Conservation (phyloP, 2,329 filamentous ascomycete species). For the Diaporthe sp. region DNA sequence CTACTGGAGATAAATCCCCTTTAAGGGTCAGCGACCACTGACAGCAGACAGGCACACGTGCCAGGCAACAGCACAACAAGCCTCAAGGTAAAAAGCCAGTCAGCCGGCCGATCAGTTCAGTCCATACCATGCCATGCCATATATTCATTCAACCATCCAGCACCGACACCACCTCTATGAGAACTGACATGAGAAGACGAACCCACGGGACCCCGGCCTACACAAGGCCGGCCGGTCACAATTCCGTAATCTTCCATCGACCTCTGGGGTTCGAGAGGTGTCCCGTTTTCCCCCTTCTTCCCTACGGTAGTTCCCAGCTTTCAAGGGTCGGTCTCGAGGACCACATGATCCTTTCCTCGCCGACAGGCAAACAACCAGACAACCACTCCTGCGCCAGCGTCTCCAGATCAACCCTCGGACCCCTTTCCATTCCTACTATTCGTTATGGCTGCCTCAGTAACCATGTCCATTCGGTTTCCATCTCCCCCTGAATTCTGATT, state of each 20-base stretch:
- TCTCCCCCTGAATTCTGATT: not conserved
- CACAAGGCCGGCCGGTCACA: too few species aligned
- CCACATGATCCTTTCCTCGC: not conserved
- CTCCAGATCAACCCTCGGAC: not conserved
- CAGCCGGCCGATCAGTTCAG: not conserved
- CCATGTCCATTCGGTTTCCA: not conserved
- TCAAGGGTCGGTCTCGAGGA: too few species aligned
- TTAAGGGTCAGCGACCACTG: too few species aligned
- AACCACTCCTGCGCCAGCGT: not conserved
- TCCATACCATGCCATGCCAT: not conserved
- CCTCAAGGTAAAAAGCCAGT: not conserved
- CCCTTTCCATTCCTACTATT: not conserved
- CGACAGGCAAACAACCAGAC: too few species aligned
- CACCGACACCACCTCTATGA: not conserved
- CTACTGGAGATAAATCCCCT: too few species aligned
- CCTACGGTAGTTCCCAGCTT: not conserved
- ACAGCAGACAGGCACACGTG: not conserved
- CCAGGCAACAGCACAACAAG: not conserved
- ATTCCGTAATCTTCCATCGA: not conserved
- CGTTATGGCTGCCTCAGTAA: too few species aligned
- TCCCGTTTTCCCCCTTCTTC: not conserved
- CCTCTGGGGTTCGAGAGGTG: not conserved
- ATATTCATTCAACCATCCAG: slow-evolving; percentile 5
- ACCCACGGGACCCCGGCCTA: too few species aligned
- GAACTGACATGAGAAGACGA: not conserved